Evolutionary conservation across 768 basidiomycete genomes (phyloP).

Genomic region (Kwoniella sp.): DNA sequence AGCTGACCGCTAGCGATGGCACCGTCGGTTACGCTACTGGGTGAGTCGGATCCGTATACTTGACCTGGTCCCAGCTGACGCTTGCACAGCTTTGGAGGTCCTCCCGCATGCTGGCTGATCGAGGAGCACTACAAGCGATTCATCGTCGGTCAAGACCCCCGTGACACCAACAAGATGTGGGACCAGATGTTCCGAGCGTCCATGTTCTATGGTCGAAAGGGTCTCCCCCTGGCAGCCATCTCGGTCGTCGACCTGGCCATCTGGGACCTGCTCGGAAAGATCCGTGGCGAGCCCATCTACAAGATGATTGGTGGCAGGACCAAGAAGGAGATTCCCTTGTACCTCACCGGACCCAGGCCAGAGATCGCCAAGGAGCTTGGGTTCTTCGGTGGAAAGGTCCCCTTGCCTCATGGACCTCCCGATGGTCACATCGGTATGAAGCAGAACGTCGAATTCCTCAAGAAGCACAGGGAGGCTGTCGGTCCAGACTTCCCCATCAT

Average conservation of each 20-base stretch:
- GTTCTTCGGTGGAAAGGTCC: conserved; percentile 52
- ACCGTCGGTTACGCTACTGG: conserved; percentile 51
- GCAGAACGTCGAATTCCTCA: conserved; percentile 51
- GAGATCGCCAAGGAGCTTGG: conserved; percentile 49
- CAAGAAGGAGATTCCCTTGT: conserved; percentile 51
- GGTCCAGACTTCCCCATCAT: conserved; percentile 51
- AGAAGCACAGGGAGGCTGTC: conserved; percentile 44
- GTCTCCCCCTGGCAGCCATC: conserved; percentile 50
- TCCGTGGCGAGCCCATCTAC: conserved; percentile 52
- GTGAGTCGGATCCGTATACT: conserved; percentile 50
- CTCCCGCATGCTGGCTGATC: conserved; percentile 51
- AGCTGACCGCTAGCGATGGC: conserved; percentile 51
- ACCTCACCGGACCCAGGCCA: conserved; percentile 51
- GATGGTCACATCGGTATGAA: conserved; percentile 49
- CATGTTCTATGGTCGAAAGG: conserved; percentile 52
- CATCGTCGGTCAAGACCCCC: conserved; percentile 51
- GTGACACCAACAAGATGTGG: conserved; percentile 52
- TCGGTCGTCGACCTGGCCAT: conserved; percentile 52
- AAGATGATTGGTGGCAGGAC: conserved; percentile 53
- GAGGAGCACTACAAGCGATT: conserved; percentile 52
- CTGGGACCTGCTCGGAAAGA: conserved; percentile 52
- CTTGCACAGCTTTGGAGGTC: too few species aligned
- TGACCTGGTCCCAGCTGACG: too few species aligned
- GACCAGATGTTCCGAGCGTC: conserved; percentile 51
- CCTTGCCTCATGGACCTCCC: conserved; percentile 50